Percentiles rank a stretch among this genome's conserved stretches.
Conservation (phyloP, 169 alveolate species). For the Neospora caninum region DNA sequence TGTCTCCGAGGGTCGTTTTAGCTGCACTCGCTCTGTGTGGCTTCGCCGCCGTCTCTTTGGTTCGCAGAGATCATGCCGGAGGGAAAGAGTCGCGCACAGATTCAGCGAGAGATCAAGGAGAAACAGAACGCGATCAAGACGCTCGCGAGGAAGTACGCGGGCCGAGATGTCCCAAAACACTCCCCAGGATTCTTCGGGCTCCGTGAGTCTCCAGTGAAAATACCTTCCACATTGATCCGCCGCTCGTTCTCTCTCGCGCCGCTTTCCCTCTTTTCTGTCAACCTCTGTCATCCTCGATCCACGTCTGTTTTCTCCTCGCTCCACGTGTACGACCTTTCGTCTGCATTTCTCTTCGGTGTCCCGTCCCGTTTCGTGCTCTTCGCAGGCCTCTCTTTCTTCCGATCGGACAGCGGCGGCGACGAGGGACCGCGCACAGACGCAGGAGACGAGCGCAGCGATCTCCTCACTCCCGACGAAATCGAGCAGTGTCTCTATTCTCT, state of each 20-base stretch:
- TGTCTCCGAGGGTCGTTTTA: too few relatives aligned
- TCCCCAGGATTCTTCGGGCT: slow-evolving; percentile 53
- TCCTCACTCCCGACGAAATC: slow-evolving; percentile 86
- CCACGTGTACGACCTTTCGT: neutral
- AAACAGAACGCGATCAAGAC: slow-evolving; percentile 74
- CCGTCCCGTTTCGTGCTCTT: neutral
- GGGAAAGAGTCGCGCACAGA: slow-evolving; percentile 74
- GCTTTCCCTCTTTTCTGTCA: neutral
- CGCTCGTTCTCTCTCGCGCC: neutral
- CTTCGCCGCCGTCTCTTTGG: too few relatives aligned
- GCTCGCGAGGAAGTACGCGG: slow-evolving; percentile 44
- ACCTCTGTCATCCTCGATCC: neutral
- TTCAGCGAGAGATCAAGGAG: slow-evolving; percentile 79
- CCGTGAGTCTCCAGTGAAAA: slow-evolving; percentile 14
- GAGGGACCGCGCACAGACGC: neutral
- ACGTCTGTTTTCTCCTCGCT: neutral
- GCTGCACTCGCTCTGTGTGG: neutral
- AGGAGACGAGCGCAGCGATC: neutral
- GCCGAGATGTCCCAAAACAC: neutral
- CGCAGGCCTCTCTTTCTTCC: slow-evolving; percentile 30
- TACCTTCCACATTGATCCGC: neutral
- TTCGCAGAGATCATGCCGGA: slow-evolving; percentile 76
- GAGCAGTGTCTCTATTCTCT: slow-evolving; percentile 91
- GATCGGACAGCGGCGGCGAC: slow-evolving; percentile 11
- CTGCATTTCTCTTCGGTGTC: neutral